A percentile compares a stretch with the other conserved stretches of the same genome.
Evolutionary conservation across 2,329 filamentous ascomycete genomes (phyloP).

Genomic region (Emericellopsis cladophorae): DNA sequence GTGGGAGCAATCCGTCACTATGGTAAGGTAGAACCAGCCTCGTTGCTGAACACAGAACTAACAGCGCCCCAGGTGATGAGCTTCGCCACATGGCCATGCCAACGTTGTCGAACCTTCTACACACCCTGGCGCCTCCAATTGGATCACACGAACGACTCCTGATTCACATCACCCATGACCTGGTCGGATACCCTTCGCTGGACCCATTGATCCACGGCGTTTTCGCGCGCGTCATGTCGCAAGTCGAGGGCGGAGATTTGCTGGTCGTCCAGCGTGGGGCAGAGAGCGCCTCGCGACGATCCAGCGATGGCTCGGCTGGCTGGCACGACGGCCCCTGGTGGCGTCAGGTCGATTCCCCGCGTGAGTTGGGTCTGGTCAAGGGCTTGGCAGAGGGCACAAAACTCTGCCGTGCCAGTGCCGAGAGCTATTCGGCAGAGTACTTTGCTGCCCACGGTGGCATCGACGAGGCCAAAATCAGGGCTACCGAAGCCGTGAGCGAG

Average conservation of each 20-base stretch:
- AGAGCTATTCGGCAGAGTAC: conserved; percentile 77
- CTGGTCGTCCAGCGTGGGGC: conserved; percentile 88
- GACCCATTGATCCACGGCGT: conserved; percentile 86
- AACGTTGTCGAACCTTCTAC: conserved; percentile 87
- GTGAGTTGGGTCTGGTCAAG: conserved; percentile 68
- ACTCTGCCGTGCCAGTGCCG: conserved; percentile 77
- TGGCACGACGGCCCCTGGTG: conserved; percentile 98
- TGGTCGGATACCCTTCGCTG: conserved; percentile 86
- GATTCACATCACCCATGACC: conserved; percentile 94
- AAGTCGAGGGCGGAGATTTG: conserved; percentile 93
- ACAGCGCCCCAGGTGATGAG: conserved; percentile 58
- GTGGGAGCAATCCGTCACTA: conserved; percentile 56
- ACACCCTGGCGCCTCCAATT: conserved; percentile 92
- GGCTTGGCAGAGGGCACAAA: conserved; percentile 82
- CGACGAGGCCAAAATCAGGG: conserved; percentile 66
- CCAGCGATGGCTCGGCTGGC: conserved; percentile 45
- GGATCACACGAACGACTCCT: conserved; percentile 92
- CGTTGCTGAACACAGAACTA: neutral
- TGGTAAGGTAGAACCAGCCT: conserved; percentile 12
- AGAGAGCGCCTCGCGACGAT: conserved; percentile 60
- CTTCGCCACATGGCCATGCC: conserved; percentile 77
- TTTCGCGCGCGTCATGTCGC: conserved; percentile 94
- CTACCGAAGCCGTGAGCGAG: conserved; percentile 67
- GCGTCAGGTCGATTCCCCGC: conserved; percentile 56
- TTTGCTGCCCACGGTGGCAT: conserved; percentile 68